Percentiles rank a stretch among this genome's conserved stretches.
phyloP scores from a whole-genome alignment of 208 protist genomes.

The Wallacemonas sp. region DNA sequence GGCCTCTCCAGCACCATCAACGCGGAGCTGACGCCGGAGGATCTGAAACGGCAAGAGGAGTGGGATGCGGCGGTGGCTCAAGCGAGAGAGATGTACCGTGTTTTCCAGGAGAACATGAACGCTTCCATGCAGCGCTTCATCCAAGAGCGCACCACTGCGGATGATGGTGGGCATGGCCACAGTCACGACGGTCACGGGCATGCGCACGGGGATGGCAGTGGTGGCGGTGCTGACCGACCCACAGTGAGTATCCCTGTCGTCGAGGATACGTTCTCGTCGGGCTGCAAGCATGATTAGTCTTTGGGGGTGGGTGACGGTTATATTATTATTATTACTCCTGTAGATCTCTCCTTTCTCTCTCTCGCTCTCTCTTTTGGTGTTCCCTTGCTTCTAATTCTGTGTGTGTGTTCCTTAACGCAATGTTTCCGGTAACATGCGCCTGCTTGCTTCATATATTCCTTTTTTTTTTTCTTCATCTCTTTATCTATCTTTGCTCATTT shows the following conservation, averaged over 20 bases:
- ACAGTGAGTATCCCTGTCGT: slow-evolving; percentile 1
- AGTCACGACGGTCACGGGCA: background rate
- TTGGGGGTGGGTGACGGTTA: background rate
- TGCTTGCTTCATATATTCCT: background rate
- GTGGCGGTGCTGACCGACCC: no score
- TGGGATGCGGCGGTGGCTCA: slow-evolving; percentile 45
- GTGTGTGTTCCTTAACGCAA: no score
- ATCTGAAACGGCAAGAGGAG: slow-evolving; percentile 25
- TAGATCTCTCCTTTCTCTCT: no score
- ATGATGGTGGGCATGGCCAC: background rate
- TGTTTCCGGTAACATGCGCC: no score
- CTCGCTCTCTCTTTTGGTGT: no score
- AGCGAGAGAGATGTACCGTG: slow-evolving; percentile 58
- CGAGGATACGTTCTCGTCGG: background rate
- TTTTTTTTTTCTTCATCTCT: slow-evolving; percentile 13
- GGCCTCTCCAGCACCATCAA: background rate
- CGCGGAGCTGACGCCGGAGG: background rate
- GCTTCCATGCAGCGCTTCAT: background rate
- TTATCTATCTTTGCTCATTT: no score
- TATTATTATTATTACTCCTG: no score
- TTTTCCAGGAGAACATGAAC: slow-evolving; percentile 31
- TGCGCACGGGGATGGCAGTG: background rate
- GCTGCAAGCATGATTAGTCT: background rate
- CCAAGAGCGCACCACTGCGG: background rate
- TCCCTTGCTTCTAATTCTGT: no score